Evolutionary conservation across 75 land plant species (phyloP).

Genomic region (Pinus tabuliformis): DNA sequence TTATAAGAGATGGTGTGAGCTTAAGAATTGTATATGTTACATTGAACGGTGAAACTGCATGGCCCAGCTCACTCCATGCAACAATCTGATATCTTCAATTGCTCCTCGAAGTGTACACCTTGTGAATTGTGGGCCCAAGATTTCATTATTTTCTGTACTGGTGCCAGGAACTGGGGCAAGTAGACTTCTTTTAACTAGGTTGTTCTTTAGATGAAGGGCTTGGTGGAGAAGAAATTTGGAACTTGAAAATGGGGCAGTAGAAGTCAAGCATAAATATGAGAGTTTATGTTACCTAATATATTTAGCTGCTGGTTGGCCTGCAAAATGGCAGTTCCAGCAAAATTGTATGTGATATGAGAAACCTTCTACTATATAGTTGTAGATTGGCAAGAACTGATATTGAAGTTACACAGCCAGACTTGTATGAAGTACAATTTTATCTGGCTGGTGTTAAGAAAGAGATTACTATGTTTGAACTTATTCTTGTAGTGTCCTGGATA

Average conservation of each 20-base stretch:
- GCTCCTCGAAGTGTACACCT: constrained; percentile 6
- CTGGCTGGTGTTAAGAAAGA: constrained; percentile 7
- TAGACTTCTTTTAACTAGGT: constrained; percentile 1
- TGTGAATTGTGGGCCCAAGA: constrained; percentile 1
- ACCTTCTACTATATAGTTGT: constrained; percentile 6
- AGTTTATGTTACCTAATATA: not conserved
- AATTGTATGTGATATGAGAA: constrained; percentile 10
- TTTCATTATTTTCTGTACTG: not conserved
- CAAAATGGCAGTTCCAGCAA: constrained; percentile 3
- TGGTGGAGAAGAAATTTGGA: constrained; percentile 4
- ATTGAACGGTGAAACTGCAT: constrained; percentile 5
- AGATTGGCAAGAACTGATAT: constrained; percentile 6
- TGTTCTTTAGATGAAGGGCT: not conserved
- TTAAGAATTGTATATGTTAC: constrained; percentile 6
- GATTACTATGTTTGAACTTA: constrained; percentile 1
- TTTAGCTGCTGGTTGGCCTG: constrained; percentile 8
- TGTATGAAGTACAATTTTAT: constrained; percentile 9
- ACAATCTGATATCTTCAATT: constrained; percentile 6
- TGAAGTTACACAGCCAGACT: not conserved
- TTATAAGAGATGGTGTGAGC: constrained; percentile 9
- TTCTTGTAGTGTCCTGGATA: constrained; percentile 8
- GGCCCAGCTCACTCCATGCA: constrained; percentile 8
- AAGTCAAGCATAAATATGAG: not conserved
- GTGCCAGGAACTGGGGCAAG: constrained; percentile 1
- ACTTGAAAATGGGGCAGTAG: constrained; percentile 4